These are phyloP conservation scores for Leishmania lainsoni DNA, from an alignment of 208 protist genomes.

Conservation along the genomic window DNA sequence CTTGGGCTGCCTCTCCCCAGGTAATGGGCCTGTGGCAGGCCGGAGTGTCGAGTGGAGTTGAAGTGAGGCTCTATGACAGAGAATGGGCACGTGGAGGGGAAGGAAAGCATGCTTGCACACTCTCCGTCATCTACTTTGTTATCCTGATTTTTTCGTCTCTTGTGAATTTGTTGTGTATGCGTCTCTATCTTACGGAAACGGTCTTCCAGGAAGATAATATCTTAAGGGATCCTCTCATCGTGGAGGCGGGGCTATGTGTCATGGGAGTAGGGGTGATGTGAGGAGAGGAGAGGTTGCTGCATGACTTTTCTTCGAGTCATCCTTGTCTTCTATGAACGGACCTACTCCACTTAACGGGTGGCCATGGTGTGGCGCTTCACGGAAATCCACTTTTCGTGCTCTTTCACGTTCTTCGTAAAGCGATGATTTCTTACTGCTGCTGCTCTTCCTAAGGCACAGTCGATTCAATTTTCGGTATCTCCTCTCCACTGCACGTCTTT, in stretches of 20 bases:
- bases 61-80: background rate
- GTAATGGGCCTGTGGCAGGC: background rate
- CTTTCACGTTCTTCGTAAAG: background rate
- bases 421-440: background rate
- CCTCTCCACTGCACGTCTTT: background rate
- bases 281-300: background rate
- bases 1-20: background rate
- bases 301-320: background rate
- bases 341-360: background rate
- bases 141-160: background rate
- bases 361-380: background rate
- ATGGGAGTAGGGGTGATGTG: background rate
- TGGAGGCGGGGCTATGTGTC: background rate
- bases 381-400: background rate
- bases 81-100: background rate
- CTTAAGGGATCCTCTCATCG: background rate
- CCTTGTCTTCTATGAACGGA: background rate
- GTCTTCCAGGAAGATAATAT: background rate
- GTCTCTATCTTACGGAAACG: background rate
- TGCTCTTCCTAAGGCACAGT: background rate
- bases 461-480: background rate
- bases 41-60: background rate
- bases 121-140: background rate
- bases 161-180: background rate
- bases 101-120: background rate